A percentile compares a stretch with the other conserved stretches of the same genome.
Conservation (phyloP, 768 basidiomycete species). For the Lactifluus pinguis region DNA sequence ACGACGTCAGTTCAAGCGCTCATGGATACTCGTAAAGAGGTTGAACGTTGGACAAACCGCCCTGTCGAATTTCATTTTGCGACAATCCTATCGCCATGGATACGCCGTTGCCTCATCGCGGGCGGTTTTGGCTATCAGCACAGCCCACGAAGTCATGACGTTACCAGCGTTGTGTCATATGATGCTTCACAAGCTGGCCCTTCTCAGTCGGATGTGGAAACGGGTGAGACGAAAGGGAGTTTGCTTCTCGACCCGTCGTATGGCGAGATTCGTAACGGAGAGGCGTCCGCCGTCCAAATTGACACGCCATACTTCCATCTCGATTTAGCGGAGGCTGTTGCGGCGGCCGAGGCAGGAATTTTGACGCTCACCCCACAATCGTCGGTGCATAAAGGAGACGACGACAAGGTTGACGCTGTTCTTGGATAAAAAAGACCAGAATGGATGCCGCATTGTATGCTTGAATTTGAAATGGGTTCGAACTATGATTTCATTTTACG, state of each 20-base stretch:
- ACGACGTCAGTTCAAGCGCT: slow-evolving; percentile 87
- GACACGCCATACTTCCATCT: slow-evolving; percentile 89
- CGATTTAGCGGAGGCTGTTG: slow-evolving; percentile 26
- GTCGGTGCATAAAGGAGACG: neutral
- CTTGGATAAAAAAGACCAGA: too few relatives aligned
- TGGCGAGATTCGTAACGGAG: slow-evolving; percentile 8
- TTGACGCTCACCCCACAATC: neutral
- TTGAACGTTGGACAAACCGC: slow-evolving; percentile 81
- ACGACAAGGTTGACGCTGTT: neutral
- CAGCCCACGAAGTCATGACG: slow-evolving; percentile 43
- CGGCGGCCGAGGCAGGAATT: slow-evolving; percentile 24
- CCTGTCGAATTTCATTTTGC: slow-evolving; percentile 93
- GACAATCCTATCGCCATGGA: slow-evolving; percentile 87
- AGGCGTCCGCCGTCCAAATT: slow-evolving; percentile 31
- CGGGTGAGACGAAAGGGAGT: neutral
- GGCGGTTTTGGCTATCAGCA: slow-evolving; percentile 84
- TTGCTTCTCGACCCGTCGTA: slow-evolving; percentile 3
- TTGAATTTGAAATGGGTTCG: too few relatives aligned
- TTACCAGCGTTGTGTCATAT: slow-evolving; percentile 72
- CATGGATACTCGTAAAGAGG: slow-evolving; percentile 76
- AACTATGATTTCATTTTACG: too few relatives aligned
- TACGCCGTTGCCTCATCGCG: slow-evolving; percentile 77
- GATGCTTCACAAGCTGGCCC: slow-evolving; percentile 31
- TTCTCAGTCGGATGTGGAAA: slow-evolving; percentile 17
- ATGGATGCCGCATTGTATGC: too few relatives aligned